Percentiles rank a stretch among this genome's conserved stretches.
Evolutionary conservation across 2,329 filamentous ascomycete species (phyloP).

Genomic region (Diaporthe destruens): DNA sequence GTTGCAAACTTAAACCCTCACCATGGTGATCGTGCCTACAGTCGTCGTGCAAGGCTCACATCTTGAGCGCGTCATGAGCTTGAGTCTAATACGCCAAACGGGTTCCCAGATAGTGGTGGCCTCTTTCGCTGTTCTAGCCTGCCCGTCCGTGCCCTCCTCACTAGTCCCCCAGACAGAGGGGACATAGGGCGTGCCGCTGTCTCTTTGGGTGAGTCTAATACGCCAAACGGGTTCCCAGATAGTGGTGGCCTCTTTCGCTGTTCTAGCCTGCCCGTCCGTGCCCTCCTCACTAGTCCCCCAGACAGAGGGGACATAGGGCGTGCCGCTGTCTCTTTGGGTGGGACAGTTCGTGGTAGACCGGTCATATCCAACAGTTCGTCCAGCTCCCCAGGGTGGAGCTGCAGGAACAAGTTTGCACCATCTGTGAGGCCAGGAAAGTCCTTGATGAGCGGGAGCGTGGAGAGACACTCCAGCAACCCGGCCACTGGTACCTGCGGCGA

Average conservation of each 20-base stretch:
- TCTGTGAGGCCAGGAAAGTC: slow-evolving; percentile 27
- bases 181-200: not conserved
- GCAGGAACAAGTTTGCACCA: slow-evolving; percentile 19
- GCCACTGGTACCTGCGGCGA: not conserved
- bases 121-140: not conserved
- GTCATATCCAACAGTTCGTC: not conserved
- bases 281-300: not conserved
- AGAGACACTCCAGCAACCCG: slow-evolving; percentile 24
- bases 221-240: slow-evolving; percentile 35
- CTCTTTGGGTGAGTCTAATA: not conserved
- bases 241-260: not conserved
- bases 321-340: not conserved
- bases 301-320: not conserved
- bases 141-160: not conserved
- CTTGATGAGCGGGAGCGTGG: slow-evolving; percentile 35
- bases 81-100: slow-evolving; percentile 33
- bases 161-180: not conserved
- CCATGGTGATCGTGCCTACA: too few relatives aligned
- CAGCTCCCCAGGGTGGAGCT: slow-evolving; percentile 8
- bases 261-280: not conserved
- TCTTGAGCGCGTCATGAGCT: not conserved
- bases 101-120: slow-evolving; percentile 8
- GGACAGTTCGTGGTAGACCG: not conserved
- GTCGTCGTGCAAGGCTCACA: not conserved
- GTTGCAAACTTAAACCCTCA: too few relatives aligned